Percentiles rank a stretch among this genome's conserved stretches.
Evolutionary conservation across 352 stramenopile genomes (phyloP).

Genomic region (Phytophthora pinifolia): DNA sequence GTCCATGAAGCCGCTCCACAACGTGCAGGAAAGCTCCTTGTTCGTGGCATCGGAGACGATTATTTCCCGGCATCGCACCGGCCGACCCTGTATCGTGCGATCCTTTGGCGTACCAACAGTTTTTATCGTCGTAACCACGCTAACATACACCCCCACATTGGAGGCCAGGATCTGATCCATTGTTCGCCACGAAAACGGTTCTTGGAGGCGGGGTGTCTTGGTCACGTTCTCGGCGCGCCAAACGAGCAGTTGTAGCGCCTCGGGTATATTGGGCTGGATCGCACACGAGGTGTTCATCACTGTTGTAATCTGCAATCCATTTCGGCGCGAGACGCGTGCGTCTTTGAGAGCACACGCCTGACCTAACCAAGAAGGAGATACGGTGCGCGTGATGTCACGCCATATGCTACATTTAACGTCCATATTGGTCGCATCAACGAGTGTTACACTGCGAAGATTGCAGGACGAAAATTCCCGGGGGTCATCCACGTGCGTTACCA

Average conservation of each 20-base stretch:
- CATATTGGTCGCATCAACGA: not conserved
- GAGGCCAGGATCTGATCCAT: not conserved
- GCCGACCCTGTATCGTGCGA: not conserved
- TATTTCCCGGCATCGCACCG: not conserved
- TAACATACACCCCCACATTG: not conserved
- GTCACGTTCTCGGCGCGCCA: not conserved
- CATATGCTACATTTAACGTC: not conserved
- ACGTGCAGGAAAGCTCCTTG: not conserved
- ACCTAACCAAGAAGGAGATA: not conserved
- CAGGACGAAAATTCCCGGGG: not conserved
- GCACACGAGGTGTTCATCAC: not conserved
- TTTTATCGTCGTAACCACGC: not conserved
- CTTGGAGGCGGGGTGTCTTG: not conserved
- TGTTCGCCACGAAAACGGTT: not conserved
- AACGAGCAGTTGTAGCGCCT: not conserved
- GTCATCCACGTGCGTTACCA: slow-evolving; percentile 1
- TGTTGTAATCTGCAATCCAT: not conserved
- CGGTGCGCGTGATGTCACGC: not conserved
- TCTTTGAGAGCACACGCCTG: not conserved
- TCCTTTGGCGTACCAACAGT: not conserved
- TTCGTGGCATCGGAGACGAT: not conserved
- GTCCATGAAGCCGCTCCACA: not conserved
- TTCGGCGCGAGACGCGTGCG: not conserved
- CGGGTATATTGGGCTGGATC: slow-evolving; percentile 2
- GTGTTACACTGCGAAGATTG: not conserved